Percentiles rank a stretch among this genome's conserved stretches.
Evolutionary conservation across 108 stramenopile species (phyloP).

Genomic region (Seminavis robusta): DNA sequence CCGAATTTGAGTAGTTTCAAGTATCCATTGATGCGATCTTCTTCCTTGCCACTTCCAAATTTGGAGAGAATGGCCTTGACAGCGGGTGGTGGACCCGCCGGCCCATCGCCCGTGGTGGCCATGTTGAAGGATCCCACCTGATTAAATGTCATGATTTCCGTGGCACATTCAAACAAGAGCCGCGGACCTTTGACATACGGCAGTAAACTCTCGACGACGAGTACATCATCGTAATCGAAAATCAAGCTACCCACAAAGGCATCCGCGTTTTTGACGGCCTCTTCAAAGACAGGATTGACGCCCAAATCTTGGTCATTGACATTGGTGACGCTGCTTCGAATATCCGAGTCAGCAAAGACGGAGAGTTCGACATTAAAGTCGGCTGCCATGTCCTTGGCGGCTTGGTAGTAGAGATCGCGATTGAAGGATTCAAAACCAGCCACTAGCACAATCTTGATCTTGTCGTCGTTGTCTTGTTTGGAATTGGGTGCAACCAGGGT

Average conservation of each 20-base stretch:
- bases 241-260: conserved; percentile 74
- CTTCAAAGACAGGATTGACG: conserved; percentile 39
- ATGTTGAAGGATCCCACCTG: conserved; percentile 71
- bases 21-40: conserved; percentile 80
- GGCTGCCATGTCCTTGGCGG: conserved; percentile 22
- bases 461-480: background rate
- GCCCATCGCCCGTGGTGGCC: conserved; percentile 23
- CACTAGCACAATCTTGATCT: conserved; percentile 67
- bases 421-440: conserved; percentile 93
- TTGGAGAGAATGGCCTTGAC: conserved; percentile 75
- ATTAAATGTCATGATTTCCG: conserved; percentile 80
- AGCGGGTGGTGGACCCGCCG: conserved; percentile 71
- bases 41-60: conserved; percentile 79
- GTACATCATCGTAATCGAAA: conserved; percentile 75
- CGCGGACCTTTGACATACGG: conserved; percentile 45
- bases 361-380: conserved; percentile 25
- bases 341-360: conserved; percentile 71
- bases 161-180: conserved; percentile 81
- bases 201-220: conserved; percentile 32
- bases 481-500: too few species aligned
- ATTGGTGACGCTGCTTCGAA: conserved; percentile 20
- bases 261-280: conserved; percentile 65
- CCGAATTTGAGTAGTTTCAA: conserved; percentile 82
- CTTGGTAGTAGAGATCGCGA: conserved; percentile 64
- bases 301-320: conserved; percentile 3